These are phyloP conservation scores for Colletotrichum paranaense DNA, from an alignment of 2,329 filamentous ascomycete genomes.

Conservation along the genomic window DNA sequence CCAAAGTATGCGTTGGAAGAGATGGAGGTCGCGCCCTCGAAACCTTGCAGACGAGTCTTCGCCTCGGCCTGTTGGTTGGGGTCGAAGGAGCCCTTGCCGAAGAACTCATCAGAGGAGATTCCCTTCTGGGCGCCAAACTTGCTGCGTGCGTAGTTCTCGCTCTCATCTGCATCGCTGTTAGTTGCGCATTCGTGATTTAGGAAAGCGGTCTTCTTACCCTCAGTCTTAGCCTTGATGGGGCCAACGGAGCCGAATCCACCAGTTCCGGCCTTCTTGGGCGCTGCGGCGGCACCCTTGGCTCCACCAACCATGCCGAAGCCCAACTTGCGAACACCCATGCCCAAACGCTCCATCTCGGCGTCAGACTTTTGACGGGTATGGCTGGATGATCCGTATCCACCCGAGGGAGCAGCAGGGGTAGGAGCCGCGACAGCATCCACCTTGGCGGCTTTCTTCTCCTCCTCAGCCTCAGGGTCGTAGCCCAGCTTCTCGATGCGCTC, in stretches of 20 bases:
- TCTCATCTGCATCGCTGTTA: conserved; percentile 66
- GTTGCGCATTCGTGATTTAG: neutral
- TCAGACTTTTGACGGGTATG: conserved; percentile 71
- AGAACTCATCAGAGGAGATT: conserved; percentile 98
- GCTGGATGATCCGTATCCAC: conserved; percentile 71
- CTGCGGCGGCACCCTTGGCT: conserved; percentile 65
- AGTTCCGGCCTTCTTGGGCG: conserved; percentile 75
- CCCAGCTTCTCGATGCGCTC: conserved; percentile 95
- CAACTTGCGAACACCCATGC: conserved; percentile 87
- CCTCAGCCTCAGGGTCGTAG: conserved; percentile 92
- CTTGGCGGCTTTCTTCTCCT: conserved; percentile 59
- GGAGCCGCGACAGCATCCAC: conserved; percentile 75
- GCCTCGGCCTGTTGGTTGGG: conserved; percentile 84
- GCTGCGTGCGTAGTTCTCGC: conserved; percentile 82
- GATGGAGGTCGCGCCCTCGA: conserved; percentile 92
- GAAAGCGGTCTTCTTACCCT: conserved; percentile 64
- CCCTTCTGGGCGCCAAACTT: conserved; percentile 96
- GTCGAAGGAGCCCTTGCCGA: conserved; percentile 90
- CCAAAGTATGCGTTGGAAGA: conserved; percentile 99
- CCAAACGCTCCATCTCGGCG: conserved; percentile 87
- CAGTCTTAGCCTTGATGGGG: conserved; percentile 74
- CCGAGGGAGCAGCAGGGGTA: conserved; percentile 77
- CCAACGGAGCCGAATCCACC: conserved; percentile 90
- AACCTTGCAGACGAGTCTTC: conserved; percentile 87
- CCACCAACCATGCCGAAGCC: conserved; percentile 89